Evolutionary conservation across 176 grass and related monocot genomes (phyloP).

Genomic region (Paspalum vaginatum): DNA sequence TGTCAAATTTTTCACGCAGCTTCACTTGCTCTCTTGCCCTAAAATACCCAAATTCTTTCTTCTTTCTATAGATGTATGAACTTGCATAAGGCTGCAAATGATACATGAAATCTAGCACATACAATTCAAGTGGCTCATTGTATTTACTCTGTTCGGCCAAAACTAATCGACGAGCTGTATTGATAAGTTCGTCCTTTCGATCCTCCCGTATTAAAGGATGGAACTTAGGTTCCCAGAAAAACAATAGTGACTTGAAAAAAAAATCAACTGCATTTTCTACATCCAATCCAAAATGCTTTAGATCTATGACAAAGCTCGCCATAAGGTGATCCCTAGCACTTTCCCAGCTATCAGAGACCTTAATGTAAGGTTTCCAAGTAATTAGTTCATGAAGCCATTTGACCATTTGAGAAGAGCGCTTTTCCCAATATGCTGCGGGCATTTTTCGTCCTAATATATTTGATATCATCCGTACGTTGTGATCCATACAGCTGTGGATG

Average conservation of each 20-base stretch:
- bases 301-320: background rate
- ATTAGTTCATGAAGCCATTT: background rate
- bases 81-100: conserved; percentile 12
- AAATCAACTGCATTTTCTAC: background rate
- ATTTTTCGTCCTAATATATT: background rate
- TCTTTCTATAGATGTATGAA: background rate
- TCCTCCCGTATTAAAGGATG: conserved; percentile 30
- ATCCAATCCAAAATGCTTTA: background rate
- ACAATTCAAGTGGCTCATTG: background rate
- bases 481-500: background rate
- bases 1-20: conserved; percentile 2
- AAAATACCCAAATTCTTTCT: conserved; percentile 12
- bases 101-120: background rate
- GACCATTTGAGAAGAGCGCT: background rate
- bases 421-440: background rate
- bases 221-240: conserved; percentile 25
- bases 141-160: background rate
- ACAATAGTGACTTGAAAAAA: background rate
- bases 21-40: conserved; percentile 15
- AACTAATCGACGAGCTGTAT: background rate
- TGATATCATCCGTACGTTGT: background rate
- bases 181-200: background rate
- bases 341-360: background rate
- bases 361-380: background rate
- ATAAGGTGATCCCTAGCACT: background rate